Conservation (phyloP, 148 eudicot species). For the Tetragonia tetragonoides region DNA sequence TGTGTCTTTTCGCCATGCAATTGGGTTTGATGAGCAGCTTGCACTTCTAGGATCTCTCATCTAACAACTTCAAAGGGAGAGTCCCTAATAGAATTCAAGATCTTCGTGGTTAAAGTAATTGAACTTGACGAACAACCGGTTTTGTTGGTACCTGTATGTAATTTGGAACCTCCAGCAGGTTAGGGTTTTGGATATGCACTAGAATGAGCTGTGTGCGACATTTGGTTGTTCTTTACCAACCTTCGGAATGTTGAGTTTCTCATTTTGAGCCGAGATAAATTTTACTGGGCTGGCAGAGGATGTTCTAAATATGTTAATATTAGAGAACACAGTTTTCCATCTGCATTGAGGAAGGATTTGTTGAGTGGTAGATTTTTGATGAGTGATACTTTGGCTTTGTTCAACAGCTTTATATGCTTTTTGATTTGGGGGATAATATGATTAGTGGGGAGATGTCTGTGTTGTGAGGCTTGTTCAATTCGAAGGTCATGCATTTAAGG, state of each 20-base stretch:
- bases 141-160: conserved; percentile 59
- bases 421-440: conserved; percentile 74
- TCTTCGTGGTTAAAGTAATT: conserved; percentile 61
- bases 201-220: conserved; percentile 59
- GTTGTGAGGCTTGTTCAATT: conserved; percentile 48
- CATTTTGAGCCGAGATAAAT: conserved; percentile 64
- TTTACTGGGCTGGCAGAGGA: conserved; percentile 53
- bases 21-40: conserved; percentile 52
- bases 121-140: conserved; percentile 67
- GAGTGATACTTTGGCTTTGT: conserved; percentile 45
- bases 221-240: conserved; percentile 51
- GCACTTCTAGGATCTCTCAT: conserved; percentile 65
- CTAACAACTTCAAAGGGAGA: conserved; percentile 68
- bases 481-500: conserved; percentile 56
- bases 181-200: conserved; percentile 60
- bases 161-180: conserved; percentile 64
- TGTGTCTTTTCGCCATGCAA: conserved; percentile 65
- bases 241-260: conserved; percentile 53
- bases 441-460: conserved; percentile 66
- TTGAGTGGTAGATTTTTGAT: conserved; percentile 59
- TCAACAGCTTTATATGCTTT: conserved; percentile 56
- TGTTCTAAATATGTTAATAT: conserved; percentile 39
- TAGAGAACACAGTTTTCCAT: conserved; percentile 52
- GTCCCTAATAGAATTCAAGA: conserved; percentile 61
- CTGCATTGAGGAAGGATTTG: conserved; percentile 59